Conservation (phyloP, 1,139 yeast species). For the Protomyces lactucae-debilis region DNA sequence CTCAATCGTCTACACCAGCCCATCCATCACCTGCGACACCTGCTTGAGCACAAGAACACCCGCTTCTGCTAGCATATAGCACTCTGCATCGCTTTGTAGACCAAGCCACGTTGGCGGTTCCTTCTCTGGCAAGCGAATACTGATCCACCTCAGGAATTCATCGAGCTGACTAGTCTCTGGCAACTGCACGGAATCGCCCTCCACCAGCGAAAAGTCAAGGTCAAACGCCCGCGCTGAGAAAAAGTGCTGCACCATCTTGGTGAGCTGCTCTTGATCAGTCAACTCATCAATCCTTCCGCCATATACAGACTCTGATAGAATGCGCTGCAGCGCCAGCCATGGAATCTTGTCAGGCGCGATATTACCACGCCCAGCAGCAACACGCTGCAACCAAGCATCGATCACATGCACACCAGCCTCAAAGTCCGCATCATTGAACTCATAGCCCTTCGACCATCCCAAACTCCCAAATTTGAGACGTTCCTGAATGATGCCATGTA, state of each 20-base stretch:
- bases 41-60: constrained; percentile 28
- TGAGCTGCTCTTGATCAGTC: constrained; percentile 44
- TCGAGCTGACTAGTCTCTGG: constrained; percentile 50
- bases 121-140: constrained; percentile 48
- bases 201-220: constrained; percentile 41
- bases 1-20: neutral
- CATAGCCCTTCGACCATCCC: constrained; percentile 60
- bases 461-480: constrained; percentile 56
- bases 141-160: constrained; percentile 51
- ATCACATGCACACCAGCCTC: constrained; percentile 44
- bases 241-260: constrained; percentile 37
- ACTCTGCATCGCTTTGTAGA: constrained; percentile 47
- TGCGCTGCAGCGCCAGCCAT: constrained; percentile 52
- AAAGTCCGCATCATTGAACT: constrained; percentile 71
- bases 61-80: constrained; percentile 35
- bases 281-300: constrained; percentile 65
- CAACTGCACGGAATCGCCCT: constrained; percentile 36
- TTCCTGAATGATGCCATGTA: constrained; percentile 59
- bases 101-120: constrained; percentile 65
- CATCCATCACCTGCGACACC: neutral
- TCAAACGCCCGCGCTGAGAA: constrained; percentile 43
- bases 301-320: constrained; percentile 56
- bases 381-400: constrained; percentile 42
- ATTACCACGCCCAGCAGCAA: constrained; percentile 38
- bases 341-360: constrained; percentile 51